Evolutionary conservation across 2,329 filamentous ascomycete species (phyloP).

Genomic region (Colletotrichum spinosum): DNA sequence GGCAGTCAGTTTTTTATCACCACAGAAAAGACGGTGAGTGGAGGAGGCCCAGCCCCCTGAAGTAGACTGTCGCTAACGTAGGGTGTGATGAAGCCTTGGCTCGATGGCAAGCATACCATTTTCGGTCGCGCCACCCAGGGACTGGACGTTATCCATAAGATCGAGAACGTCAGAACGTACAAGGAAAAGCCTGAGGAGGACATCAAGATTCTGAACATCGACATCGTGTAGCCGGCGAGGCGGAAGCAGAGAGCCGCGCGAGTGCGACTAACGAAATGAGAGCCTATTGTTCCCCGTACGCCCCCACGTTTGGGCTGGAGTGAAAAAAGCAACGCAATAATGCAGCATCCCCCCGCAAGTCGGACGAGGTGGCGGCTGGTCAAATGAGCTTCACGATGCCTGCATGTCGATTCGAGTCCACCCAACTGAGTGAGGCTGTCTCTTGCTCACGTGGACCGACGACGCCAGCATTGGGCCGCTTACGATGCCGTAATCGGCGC

Average conservation of each 20-base stretch:
- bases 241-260: conserved; percentile 7
- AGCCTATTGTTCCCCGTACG: conserved; percentile 13
- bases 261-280: conserved; percentile 11
- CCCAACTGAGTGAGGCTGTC: conserved; percentile 33
- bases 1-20: conserved; percentile 99
- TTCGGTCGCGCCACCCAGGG: conserved; percentile 93
- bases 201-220: conserved; percentile 95
- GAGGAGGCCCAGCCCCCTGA: neutral
- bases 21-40: conserved; percentile 88
- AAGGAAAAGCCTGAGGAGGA: conserved; percentile 97
- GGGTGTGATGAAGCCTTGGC: conserved; percentile 73
- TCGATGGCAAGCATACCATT: conserved; percentile 96
- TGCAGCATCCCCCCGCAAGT: conserved; percentile 35
- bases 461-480: conserved; percentile 33
- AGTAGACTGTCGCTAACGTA: conserved; percentile 22
- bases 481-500: conserved; percentile 37
- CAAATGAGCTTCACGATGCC: conserved; percentile 36
- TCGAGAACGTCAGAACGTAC: conserved; percentile 88
- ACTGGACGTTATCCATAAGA: conserved; percentile 93
- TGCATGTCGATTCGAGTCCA: conserved; percentile 27
- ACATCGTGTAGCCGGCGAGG: conserved; percentile 57
- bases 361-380: conserved; percentile 18
- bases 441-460: conserved; percentile 33
- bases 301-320: conserved; percentile 17
- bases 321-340: conserved; percentile 32